phyloP scores from a whole-genome alignment of 2,329 filamentous ascomycete genomes.

The Hypoxylon sp. region DNA sequence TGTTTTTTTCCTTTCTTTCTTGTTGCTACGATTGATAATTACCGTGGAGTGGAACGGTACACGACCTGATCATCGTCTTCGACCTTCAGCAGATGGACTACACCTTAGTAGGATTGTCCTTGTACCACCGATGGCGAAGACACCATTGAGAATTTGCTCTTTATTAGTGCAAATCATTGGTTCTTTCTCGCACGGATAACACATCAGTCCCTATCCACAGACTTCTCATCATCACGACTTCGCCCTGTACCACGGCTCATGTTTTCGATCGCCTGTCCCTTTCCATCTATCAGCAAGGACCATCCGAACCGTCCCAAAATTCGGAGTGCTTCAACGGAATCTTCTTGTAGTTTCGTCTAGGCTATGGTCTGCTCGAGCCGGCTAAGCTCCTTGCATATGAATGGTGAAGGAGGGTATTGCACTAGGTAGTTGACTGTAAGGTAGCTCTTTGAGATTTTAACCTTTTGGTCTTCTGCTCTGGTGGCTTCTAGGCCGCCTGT shows the following conservation, averaged over 20 bases:
- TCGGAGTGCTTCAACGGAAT: not conserved
- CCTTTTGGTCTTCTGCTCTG: not conserved
- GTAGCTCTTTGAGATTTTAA: not conserved
- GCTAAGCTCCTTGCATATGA: not conserved
- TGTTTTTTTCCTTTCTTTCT: constrained; percentile 11
- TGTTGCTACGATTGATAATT: not conserved
- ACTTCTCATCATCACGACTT: not conserved
- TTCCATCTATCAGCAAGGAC: not conserved
- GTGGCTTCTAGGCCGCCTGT: not conserved
- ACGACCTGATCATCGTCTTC: not conserved
- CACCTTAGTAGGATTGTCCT: not conserved
- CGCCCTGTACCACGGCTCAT: not conserved
- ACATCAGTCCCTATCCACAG: not conserved
- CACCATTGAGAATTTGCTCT: not conserved
- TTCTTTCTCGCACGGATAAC: not conserved
- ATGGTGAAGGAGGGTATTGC: not conserved
- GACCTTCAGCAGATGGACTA: not conserved
- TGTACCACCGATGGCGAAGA: not conserved
- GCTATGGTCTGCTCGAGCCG: not conserved
- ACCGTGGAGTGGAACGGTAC: not conserved
- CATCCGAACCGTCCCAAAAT: not conserved
- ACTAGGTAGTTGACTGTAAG: not conserved
- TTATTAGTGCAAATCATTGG: constrained; percentile 7
- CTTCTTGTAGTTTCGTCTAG: not conserved
- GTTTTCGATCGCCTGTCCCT: constrained; percentile 3